These are phyloP conservation scores for Gossypium longicalyx DNA, from an alignment of 345 rosid species.

Conservation along the genomic window DNA sequence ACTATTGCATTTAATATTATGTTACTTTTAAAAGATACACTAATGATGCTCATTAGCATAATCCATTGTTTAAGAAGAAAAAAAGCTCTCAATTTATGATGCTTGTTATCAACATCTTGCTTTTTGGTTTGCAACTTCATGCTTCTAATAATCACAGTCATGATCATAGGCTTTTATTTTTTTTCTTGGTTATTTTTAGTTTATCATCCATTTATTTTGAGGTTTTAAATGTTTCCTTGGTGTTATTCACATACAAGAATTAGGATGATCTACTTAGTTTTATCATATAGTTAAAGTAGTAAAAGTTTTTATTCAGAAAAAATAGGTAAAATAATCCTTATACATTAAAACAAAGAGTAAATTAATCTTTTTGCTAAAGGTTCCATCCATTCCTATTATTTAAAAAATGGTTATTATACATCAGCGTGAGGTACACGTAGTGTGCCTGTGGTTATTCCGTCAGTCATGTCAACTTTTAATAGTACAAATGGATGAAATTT, in stretches of 20 bases:
- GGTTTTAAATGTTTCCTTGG: background rate
- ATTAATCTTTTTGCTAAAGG: no score
- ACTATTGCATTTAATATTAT: background rate
- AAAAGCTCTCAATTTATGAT: background rate
- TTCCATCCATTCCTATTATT: no score
- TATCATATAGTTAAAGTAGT: no score
- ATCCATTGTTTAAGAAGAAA: background rate
- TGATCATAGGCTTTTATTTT: background rate
- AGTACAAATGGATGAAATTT: no score
- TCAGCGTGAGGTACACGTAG: no score
- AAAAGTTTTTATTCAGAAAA: no score
- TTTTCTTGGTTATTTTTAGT: background rate
- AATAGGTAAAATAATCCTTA: no score
- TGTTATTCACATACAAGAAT: background rate
- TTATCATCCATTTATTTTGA: background rate
- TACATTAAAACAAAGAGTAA: no score
- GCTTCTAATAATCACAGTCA: conserved; percentile 8
- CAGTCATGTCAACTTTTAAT: no score
- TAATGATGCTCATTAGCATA: background rate
- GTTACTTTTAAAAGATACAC: background rate
- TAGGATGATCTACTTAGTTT: no score
- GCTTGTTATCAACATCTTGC: background rate
- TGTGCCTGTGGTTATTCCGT: no score
- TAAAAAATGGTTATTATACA: no score
- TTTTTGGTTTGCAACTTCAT: background rate